These are phyloP conservation scores for Hypoxylon sp. DNA, from an alignment of 2,329 filamentous ascomycete species.

Conservation along the genomic window DNA sequence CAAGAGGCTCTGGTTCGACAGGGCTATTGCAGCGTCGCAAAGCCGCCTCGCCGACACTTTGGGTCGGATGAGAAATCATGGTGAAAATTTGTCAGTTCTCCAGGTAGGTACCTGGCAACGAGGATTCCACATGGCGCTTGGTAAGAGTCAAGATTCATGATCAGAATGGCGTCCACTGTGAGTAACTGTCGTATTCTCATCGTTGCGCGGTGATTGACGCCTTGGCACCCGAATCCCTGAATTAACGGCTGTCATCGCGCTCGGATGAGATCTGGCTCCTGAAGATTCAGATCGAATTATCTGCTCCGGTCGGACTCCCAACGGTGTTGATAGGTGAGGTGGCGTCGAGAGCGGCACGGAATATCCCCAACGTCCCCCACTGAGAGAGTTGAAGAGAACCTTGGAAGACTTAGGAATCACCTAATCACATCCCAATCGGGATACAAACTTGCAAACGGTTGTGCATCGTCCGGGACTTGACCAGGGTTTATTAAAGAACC, in stretches of 20 bases:
- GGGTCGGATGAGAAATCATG: slow-evolving; percentile 14
- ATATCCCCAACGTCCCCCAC: slow-evolving; percentile 41
- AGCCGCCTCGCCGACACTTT: slow-evolving; percentile 1
- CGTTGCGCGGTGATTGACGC: slow-evolving; percentile 11
- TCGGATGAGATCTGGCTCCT: slow-evolving; percentile 20
- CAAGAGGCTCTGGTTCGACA: slow-evolving; percentile 5
- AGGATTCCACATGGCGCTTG: slow-evolving; percentile 4
- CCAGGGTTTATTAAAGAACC: slow-evolving; percentile 29
- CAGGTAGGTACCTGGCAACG: neutral
- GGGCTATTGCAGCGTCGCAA: slow-evolving; percentile 1
- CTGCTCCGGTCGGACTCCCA: slow-evolving; percentile 15
- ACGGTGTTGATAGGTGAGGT: neutral
- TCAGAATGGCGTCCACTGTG: slow-evolving; percentile 3
- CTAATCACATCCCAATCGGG: slow-evolving; percentile 33
- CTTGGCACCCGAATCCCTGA: slow-evolving; percentile 24
- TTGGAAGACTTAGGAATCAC: slow-evolving; percentile 9
- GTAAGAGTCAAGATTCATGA: slow-evolving; percentile 4
- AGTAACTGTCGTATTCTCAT: slow-evolving; percentile 8
- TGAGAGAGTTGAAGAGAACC: slow-evolving; percentile 7
- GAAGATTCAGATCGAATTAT: slow-evolving; percentile 16
- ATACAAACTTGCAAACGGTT: slow-evolving; percentile 30
- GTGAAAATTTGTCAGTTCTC: slow-evolving; percentile 12
- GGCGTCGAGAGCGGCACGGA: slow-evolving; percentile 23
- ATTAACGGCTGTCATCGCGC: slow-evolving; percentile 3
- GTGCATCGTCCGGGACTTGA: slow-evolving; percentile 34